Conservation (phyloP, 164 flowering plant genomes). For the Dillenia turbinata region DNA sequence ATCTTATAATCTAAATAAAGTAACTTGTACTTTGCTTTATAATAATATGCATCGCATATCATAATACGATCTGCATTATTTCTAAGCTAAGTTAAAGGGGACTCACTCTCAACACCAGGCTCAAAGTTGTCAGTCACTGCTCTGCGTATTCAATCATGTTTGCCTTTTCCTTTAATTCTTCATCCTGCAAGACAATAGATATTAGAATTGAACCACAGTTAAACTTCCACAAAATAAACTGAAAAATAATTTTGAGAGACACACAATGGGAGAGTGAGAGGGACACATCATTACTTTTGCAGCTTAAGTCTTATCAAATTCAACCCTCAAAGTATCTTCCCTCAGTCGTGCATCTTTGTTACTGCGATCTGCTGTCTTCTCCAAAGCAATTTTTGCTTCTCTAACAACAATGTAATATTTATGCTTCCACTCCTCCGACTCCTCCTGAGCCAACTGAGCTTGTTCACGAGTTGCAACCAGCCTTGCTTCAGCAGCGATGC, state of each 20-base stretch:
- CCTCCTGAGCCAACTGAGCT: conserved; percentile 82
- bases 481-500: conserved; percentile 96
- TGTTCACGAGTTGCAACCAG: conserved; percentile 90
- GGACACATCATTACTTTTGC: conserved; percentile 52
- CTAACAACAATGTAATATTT: conserved; percentile 80
- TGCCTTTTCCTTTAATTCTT: conserved; percentile 65
- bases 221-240: no score
- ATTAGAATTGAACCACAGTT: no score
- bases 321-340: conserved; percentile 82
- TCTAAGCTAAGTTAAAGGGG: background rate
- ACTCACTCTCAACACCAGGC: conserved; percentile 68
- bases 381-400: conserved; percentile 86
- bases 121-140: conserved; percentile 69
- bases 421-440: conserved; percentile 90
- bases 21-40: no score
- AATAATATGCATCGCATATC: no score
- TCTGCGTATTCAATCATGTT: conserved; percentile 74
- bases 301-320: conserved; percentile 50
- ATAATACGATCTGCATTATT: no score
- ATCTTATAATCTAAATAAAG: no score
- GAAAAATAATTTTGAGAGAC: no score
- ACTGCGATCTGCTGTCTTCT: conserved; percentile 88
- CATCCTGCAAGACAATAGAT: conserved; percentile 49
- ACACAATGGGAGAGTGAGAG: background rate
- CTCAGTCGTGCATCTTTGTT: conserved; percentile 61